These are phyloP conservation scores for Tephrocybe sp. DNA, from an alignment of 768 basidiomycete genomes.

Conservation along the genomic window DNA sequence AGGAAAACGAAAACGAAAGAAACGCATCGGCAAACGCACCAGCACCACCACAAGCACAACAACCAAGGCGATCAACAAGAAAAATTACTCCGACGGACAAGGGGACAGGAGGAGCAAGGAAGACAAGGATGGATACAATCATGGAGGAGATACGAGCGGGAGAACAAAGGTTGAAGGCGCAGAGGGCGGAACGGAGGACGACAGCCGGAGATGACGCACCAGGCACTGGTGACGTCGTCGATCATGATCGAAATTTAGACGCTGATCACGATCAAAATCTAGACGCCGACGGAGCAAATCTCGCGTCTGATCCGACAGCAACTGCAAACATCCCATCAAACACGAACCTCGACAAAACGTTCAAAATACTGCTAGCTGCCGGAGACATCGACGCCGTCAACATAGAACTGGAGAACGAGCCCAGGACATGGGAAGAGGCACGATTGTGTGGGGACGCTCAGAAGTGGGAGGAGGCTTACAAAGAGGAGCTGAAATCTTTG, in stretches of 20 bases:
- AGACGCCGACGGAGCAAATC: too few species aligned
- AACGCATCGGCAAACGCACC: too few species aligned
- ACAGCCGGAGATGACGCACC: too few species aligned
- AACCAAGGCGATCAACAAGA: too few species aligned
- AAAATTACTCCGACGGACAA: too few species aligned
- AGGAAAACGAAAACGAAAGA: too few species aligned
- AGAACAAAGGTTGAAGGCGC: background rate
- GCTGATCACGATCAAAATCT: background rate
- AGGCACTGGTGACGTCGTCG: background rate
- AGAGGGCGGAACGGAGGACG: background rate
- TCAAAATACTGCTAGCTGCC: too few species aligned
- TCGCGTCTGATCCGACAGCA: too few species aligned
- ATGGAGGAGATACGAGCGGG: slow-evolving; percentile 3
- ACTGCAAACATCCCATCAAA: too few species aligned
- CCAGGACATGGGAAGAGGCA: background rate
- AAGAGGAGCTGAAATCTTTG: background rate
- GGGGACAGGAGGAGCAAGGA: too few species aligned
- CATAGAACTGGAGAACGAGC: background rate
- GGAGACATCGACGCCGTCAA: background rate
- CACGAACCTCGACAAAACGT: too few species aligned
- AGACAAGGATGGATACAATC: background rate
- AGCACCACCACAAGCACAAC: too few species aligned
- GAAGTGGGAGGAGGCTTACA: background rate
- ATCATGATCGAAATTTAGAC: background rate
- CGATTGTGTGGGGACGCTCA: background rate